phyloP scores from a whole-genome alignment of 805 yeast species.

The Cyberlindnera xylosilytica region DNA sequence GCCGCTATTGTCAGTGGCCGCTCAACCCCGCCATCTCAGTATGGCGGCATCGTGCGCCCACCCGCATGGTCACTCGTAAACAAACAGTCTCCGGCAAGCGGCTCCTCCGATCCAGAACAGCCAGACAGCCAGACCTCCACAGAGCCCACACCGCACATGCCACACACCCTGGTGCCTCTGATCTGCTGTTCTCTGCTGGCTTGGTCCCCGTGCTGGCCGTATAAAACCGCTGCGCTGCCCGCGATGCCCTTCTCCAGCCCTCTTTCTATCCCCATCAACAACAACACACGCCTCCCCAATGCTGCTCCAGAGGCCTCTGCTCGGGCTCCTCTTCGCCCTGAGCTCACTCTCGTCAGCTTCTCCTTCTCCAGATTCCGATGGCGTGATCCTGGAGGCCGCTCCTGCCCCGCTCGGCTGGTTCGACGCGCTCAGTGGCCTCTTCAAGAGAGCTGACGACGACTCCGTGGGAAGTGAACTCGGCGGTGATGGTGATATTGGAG shows the following conservation, averaged over 20 bases:
- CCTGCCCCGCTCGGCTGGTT: neutral
- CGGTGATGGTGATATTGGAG: neutral
- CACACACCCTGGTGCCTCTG: too few species aligned
- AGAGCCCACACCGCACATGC: too few species aligned
- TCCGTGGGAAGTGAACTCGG: neutral
- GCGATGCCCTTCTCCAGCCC: too few species aligned
- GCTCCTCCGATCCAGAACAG: too few species aligned
- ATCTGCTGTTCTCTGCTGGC: too few species aligned
- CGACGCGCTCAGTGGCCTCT: neutral
- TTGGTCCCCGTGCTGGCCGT: too few species aligned
- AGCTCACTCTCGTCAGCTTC: neutral
- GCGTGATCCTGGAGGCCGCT: neutral
- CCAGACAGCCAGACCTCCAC: too few species aligned
- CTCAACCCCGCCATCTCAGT: too few species aligned
- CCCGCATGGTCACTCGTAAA: neutral
- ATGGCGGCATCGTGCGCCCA: neutral
- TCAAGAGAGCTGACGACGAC: neutral
- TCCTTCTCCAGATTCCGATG: neutral
- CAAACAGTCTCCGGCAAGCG: too few species aligned
- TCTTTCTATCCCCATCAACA: neutral
- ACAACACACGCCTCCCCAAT: neutral
- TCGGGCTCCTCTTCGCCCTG: neutral
- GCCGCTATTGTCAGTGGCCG: too few species aligned
- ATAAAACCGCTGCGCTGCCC: too few species aligned
- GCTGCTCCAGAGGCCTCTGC: neutral